A percentile compares a stretch with the other conserved stretches of the same genome.
Evolutionary conservation across 371 early-diverging fungal genomes (phyloP).

Genomic region (Thermomucor indicae-seudaticae): DNA sequence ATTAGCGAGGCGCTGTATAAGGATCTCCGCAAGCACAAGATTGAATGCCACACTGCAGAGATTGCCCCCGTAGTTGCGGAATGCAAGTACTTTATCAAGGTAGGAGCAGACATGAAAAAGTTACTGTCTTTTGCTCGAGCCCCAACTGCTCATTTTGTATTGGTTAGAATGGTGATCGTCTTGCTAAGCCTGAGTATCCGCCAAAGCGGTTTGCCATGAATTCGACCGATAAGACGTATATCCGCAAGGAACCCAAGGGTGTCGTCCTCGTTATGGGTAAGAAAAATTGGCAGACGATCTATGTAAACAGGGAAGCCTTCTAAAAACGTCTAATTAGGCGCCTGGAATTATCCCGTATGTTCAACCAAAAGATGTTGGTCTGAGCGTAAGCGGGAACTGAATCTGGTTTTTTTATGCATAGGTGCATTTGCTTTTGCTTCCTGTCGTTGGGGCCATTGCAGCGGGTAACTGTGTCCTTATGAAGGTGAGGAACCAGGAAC

Average conservation of each 20-base stretch:
- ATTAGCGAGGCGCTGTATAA: slow-evolving; percentile 60
- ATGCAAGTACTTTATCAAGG: slow-evolving; percentile 53
- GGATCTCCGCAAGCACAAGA: slow-evolving; percentile 63
- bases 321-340: slow-evolving; percentile 18
- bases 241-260: slow-evolving; percentile 74
- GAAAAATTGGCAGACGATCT: neutral
- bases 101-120: neutral
- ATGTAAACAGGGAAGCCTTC: neutral
- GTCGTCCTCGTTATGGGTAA: slow-evolving; percentile 67
- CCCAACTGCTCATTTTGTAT: neutral
- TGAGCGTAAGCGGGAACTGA: neutral
- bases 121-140: neutral
- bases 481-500: slow-evolving; percentile 45
- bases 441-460: slow-evolving; percentile 86
- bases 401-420: slow-evolving; percentile 4
- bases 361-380: neutral
- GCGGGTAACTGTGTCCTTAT: slow-evolving; percentile 85
- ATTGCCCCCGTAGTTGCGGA: slow-evolving; percentile 63
- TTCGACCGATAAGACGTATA: slow-evolving; percentile 33
- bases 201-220: slow-evolving; percentile 31
- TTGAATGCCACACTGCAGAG: slow-evolving; percentile 58
- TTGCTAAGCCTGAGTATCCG: slow-evolving; percentile 22
- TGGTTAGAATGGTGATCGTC: slow-evolving; percentile 25
- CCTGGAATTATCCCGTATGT: slow-evolving; percentile 89
- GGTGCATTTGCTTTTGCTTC: slow-evolving; percentile 62